Base-by-base conservation (phyloP, 208 protist genomes). In the Crithidia bombi region DNA sequence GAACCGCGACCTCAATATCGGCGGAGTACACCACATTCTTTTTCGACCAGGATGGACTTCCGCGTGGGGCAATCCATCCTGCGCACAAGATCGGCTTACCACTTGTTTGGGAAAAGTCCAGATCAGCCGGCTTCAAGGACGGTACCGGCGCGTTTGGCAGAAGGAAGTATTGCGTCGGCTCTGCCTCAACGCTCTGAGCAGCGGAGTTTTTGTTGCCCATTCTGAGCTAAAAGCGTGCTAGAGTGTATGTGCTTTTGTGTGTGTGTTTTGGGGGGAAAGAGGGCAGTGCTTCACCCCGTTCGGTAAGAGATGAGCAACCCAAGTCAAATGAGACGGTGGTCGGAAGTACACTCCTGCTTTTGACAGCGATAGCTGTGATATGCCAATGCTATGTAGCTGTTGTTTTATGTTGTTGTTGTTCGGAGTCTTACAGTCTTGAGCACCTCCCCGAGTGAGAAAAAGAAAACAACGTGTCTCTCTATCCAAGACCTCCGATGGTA, bases 1-100 rank as follows among this genome's bases (percentile, higher is more conserved):
- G 87, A 7, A 72, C 65, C 19, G 82, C 82, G 14, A 93, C 44
- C 4, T 73, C 56, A 5, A 93, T 59, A 21, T 86, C 74, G 25
- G 77, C 23, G 7, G 64, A 72, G 66, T 81, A 83, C 6, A 36
- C 41, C 3, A 83, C 59, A 33, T 79, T 83, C 30, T 59, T 47
- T 10, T 59, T 70, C 35, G 82, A 73, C 77, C 77, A 83, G 21
- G 65, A 46, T n/a, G 46, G 5, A 17, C 47, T 57, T 0, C 54
- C 54, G 5, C 74, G n/a, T 23, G 55, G 19, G 11, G 68, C 65
- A 9, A 79, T 30, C 82, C 82, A 87, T 6, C 72, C 82, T 35
- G 65, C 68, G 55, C 82, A 87, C 36, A 65, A 41, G 33, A 87
- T 69, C 3, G 77, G 64, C 52, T 73, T 75, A 14, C 71, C 68